Evolutionary conservation across 2,329 filamentous ascomycete species (phyloP), one percentile per base, ranked within the genome.

Genomic region (Ophiocordyceps polyrhachis-furcata): DNA sequence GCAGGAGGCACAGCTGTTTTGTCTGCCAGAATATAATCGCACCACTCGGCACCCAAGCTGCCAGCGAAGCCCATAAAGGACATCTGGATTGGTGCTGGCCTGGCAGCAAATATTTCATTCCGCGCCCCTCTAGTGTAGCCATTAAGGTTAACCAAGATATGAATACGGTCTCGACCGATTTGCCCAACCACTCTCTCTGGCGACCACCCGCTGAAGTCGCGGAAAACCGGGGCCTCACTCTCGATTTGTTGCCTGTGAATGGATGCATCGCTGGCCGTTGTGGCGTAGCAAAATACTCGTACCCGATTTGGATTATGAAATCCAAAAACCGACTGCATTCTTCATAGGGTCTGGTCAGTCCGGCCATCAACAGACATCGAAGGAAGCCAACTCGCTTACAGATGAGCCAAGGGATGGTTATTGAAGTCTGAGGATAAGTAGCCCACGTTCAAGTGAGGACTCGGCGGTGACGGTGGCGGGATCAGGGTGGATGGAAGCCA

Each of bases 31-130:
- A 98, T 79, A 56, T 98, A 98, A 59, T 98, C 91, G 53, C 91
- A 98, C 91, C 91, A 98, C 58, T 98, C 91, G 3, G 91, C 91
- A 6, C 91, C 91, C 1, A 98, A 67, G 0, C 89, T 95, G 11
- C 91, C 91, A 0, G 91, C 91, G 58, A 98, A 98, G 0, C 91
- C 91, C 91, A 98, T 98, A 56, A 98, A 98, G 0, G 91, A 94
- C 91, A 98, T 98, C 52, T 98, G 91, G 40, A 98, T 86, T 0
- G 91, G 91, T 2, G 88, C 87, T 15, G 91, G 86, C 23, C 93
- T 78, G 20, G 91, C 91, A 20, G 91, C 91, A 59, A 98, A 98
- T 4, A 98, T 81, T 58, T 98, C 91, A 53, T 98, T 98, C 21
- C 88, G 78, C n/a, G 91, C 91, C 28, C 91, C 91, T 45, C 91